These are phyloP conservation scores for Populus ilicifolia DNA, from an alignment of 345 rosid species.

Conservation along the genomic window DNA sequence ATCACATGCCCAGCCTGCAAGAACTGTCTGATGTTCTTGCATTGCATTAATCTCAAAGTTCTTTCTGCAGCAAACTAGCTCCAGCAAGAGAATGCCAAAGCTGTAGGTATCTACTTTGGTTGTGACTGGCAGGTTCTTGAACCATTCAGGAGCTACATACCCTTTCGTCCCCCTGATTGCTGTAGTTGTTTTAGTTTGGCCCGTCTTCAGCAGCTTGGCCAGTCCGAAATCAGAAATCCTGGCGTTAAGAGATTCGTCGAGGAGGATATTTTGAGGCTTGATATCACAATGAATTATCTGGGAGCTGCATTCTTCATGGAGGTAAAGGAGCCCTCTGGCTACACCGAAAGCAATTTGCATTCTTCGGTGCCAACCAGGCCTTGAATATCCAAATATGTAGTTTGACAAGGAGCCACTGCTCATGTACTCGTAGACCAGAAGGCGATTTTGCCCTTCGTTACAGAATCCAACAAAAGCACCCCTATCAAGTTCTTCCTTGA, in stretches of 20 bases:
- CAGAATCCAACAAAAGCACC: conserved; percentile 40
- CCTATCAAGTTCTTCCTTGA: conserved; percentile 37
- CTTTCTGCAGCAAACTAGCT: conserved; percentile 2
- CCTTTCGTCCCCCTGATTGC: conserved; percentile 39
- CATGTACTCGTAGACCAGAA: conserved; percentile 37
- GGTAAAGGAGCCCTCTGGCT: conserved; percentile 36
- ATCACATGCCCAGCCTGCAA: conserved; percentile 17
- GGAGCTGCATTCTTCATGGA: conserved; percentile 36
- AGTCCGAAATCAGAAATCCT: conserved; percentile 41
- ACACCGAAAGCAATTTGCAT: conserved; percentile 27
- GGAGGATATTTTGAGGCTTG: conserved; percentile 44
- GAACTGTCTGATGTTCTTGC: not conserved
- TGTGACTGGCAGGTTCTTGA: conserved; percentile 38
- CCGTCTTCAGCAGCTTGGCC: conserved; percentile 30
- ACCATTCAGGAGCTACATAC: conserved; percentile 45
- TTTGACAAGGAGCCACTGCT: conserved; percentile 31
- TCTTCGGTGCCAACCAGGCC: conserved; percentile 27
- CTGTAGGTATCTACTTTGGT: conserved; percentile 44
- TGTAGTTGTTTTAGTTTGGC: conserved; percentile 29
- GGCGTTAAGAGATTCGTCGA: conserved; percentile 13
- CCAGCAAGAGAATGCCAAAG: conserved; percentile 15
- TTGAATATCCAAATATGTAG: conserved; percentile 24
- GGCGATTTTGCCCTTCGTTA: conserved; percentile 16
- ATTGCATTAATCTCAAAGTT: not conserved
- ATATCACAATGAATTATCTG: conserved; percentile 44